Percentiles rank a stretch among this genome's conserved stretches.
Conservation (phyloP, 257 asterid species). For the Echites panduratus region DNA sequence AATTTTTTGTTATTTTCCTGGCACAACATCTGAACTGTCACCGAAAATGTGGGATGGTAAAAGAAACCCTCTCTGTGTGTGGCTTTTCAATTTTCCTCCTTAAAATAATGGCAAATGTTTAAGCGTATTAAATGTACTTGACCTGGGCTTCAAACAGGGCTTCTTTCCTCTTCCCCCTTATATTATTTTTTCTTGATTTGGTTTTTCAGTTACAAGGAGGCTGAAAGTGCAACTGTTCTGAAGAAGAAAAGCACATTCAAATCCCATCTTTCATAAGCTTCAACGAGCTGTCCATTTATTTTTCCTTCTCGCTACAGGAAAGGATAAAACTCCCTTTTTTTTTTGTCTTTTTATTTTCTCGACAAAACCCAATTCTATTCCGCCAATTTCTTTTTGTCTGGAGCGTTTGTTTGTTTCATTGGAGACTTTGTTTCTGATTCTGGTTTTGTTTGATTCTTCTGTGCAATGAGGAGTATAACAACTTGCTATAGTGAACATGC, state of each 20-base stretch:
- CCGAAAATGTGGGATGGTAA: constrained; percentile 9
- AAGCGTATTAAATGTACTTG: constrained; percentile 25
- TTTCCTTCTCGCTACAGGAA: constrained; percentile 42
- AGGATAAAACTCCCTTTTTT: constrained; percentile 26
- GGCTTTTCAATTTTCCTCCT: constrained; percentile 1
- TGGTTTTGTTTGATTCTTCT: not conserved
- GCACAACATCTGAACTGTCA: constrained; percentile 23
- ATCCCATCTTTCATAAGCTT: too few species aligned
- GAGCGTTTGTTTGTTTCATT: not conserved
- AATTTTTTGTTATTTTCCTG: not conserved
- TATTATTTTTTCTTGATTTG: constrained; percentile 8
- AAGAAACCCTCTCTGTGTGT: constrained; percentile 7
- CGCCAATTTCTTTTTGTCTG: not conserved
- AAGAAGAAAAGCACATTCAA: constrained; percentile 49
- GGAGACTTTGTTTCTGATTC: not conserved
- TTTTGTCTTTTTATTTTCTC: not conserved
- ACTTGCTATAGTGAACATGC: constrained; percentile 70
- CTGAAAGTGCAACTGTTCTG: constrained; percentile 22
- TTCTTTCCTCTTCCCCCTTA: constrained; percentile 19
- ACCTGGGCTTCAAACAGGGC: constrained; percentile 31
- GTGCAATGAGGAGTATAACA: constrained; percentile 59
- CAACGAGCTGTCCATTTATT: constrained; percentile 16
- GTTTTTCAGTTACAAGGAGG: constrained; percentile 40
- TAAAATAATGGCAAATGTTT: constrained; percentile 15
- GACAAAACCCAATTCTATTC: too few species aligned